phyloP scores from a whole-genome alignment of 2,329 filamentous ascomycete species.

The Colletotrichum karsti region DNA sequence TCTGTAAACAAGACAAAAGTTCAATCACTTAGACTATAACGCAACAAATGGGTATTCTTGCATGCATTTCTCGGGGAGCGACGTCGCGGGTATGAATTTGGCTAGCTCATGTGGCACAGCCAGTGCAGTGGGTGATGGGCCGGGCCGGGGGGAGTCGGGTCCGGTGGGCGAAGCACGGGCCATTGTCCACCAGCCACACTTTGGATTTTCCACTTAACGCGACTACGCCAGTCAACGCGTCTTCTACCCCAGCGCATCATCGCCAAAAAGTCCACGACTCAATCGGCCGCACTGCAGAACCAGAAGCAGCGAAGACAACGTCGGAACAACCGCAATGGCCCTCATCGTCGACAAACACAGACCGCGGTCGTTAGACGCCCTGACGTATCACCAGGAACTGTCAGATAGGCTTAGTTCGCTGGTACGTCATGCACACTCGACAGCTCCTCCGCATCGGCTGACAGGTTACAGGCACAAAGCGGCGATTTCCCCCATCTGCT shows the following conservation, averaged over 20 bases:
- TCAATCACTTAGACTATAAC: too few relatives aligned
- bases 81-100: too few relatives aligned
- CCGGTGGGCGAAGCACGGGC: constrained; percentile 21
- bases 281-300: neutral
- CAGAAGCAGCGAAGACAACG: constrained; percentile 6
- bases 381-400: constrained; percentile 90
- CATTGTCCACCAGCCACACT: constrained; percentile 25
- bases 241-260: constrained; percentile 32
- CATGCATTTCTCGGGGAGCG: too few relatives aligned
- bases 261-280: constrained; percentile 22
- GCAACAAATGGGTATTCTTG: too few relatives aligned
- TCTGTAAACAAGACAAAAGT: too few relatives aligned
- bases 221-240: constrained; percentile 34
- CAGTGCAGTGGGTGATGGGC: too few relatives aligned
- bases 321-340: constrained; percentile 57
- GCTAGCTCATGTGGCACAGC: too few relatives aligned
- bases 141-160: too few relatives aligned
- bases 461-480: constrained; percentile 79
- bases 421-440: constrained; percentile 59
- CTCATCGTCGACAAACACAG: constrained; percentile 78
- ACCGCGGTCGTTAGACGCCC: constrained; percentile 76
- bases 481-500: constrained; percentile 98
- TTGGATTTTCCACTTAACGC: constrained; percentile 45
- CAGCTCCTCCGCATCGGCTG: neutral
- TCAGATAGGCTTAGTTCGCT: constrained; percentile 87